phyloP scores from a whole-genome alignment of 2,329 filamentous ascomycete species.

The Cadophora sp. region DNA sequence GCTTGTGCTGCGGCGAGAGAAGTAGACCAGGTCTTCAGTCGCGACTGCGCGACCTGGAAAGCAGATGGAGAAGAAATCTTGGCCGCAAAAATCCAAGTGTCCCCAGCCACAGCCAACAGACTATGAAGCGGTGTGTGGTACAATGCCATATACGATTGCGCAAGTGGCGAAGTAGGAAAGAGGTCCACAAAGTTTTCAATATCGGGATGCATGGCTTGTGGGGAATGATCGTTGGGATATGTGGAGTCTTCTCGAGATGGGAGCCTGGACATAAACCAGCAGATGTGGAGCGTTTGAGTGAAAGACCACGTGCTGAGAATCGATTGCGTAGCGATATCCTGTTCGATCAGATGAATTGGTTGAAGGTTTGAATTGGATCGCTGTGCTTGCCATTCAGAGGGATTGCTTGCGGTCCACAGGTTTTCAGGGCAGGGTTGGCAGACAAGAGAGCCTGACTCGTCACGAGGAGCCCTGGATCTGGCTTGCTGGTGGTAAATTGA shows the following conservation, averaged over 20 bases:
- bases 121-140: slow-evolving; percentile 64
- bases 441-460: slow-evolving; percentile 30
- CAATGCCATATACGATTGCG: slow-evolving; percentile 62
- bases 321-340: slow-evolving; percentile 25
- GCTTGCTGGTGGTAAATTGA: slow-evolving; percentile 59
- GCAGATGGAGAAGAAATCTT: slow-evolving; percentile 55
- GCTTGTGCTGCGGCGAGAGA: slow-evolving; percentile 55
- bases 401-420: slow-evolving; percentile 57
- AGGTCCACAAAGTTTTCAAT: slow-evolving; percentile 42
- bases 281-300: slow-evolving; percentile 39
- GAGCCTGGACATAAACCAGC: slow-evolving; percentile 37
- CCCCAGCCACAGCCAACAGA: slow-evolving; percentile 63
- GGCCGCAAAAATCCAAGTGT: slow-evolving; percentile 63
- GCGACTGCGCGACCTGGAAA: slow-evolving; percentile 56
- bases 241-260: slow-evolving; percentile 39
- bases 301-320: slow-evolving; percentile 30
- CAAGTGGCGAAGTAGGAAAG: slow-evolving; percentile 54
- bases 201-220: slow-evolving; percentile 24
- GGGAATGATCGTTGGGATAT: slow-evolving; percentile 42
- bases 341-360: slow-evolving; percentile 31
- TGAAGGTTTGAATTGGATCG: slow-evolving; percentile 23
- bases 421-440: slow-evolving; percentile 46
- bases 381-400: slow-evolving; percentile 54
- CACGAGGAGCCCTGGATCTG: slow-evolving; percentile 30
- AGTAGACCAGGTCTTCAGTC: slow-evolving; percentile 54